Evolutionary conservation across 352 stramenopile genomes (phyloP).

Genomic region (Elongisporangium undulatum): DNA sequence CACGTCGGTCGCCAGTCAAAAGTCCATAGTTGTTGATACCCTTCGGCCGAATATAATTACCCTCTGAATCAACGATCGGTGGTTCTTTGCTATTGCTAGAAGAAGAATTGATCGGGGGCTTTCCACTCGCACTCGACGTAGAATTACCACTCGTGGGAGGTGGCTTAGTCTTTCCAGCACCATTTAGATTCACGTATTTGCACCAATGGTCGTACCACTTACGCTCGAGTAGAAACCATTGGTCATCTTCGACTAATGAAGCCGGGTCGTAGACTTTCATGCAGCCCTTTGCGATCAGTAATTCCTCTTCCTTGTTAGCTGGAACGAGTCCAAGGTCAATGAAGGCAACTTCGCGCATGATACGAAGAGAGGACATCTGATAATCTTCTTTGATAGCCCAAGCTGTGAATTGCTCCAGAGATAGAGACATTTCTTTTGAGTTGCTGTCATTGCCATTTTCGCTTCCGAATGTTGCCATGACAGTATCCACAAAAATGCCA

Average conservation of each 20-base stretch:
- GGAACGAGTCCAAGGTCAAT: conserved; percentile 77
- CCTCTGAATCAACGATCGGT: conserved; percentile 73
- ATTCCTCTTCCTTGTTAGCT: conserved; percentile 69
- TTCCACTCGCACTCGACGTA: conserved; percentile 23
- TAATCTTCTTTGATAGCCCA: conserved; percentile 70
- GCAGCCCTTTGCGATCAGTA: conserved; percentile 65
- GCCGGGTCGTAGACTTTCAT: conserved; percentile 71
- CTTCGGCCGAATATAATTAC: conserved; percentile 77
- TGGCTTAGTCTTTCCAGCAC: conserved; percentile 10
- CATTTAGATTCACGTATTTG: conserved; percentile 55
- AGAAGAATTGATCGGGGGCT: conserved; percentile 15
- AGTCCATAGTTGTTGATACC: conserved; percentile 81
- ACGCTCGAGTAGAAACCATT: conserved; percentile 79
- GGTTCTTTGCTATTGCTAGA: conserved; percentile 37
- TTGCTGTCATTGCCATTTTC: conserved; percentile 37
- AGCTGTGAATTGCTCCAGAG: conserved; percentile 60
- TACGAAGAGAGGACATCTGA: conserved; percentile 70
- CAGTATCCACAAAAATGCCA: conserved; percentile 69
- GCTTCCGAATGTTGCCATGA: conserved; percentile 24
- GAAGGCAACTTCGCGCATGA: conserved; percentile 84
- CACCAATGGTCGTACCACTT: conserved; percentile 87
- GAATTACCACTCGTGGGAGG: conserved; percentile 6
- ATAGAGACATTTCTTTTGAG: conserved; percentile 39
- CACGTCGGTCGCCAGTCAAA: conserved; percentile 61
- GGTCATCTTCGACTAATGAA: conserved; percentile 73